Percentiles rank a stretch among this genome's conserved stretches.
These are phyloP conservation scores for Rhododendron williamsianum DNA, from an alignment of 148 eudicot genomes.

Conservation along the genomic window DNA sequence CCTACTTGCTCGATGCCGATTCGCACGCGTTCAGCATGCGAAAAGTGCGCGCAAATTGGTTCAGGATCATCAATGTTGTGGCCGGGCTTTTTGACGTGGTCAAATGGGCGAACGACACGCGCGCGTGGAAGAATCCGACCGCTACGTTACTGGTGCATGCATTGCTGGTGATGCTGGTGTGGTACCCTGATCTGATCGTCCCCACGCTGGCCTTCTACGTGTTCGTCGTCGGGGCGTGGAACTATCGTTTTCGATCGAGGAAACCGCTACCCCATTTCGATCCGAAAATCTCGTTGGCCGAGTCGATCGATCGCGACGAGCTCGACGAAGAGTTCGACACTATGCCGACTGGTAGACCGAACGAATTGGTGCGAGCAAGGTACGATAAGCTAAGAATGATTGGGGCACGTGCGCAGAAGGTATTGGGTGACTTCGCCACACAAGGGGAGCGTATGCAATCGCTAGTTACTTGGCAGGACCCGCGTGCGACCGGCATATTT, in stretches of 20 bases:
- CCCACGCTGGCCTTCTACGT: slow-evolving; percentile 80
- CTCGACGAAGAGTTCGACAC: slow-evolving; percentile 84
- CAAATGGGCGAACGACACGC: slow-evolving; percentile 78
- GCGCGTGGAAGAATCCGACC: slow-evolving; percentile 87
- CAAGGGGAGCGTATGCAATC: slow-evolving; percentile 84
- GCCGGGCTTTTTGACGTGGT: slow-evolving; percentile 61
- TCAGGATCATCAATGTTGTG: slow-evolving; percentile 58
- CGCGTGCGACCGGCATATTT: slow-evolving; percentile 85
- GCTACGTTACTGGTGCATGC: slow-evolving; percentile 85
- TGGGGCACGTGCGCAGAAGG: slow-evolving; percentile 69
- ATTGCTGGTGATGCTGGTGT: slow-evolving; percentile 71
- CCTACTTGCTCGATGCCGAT: slow-evolving; percentile 67
- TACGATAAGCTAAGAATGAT: slow-evolving; percentile 76
- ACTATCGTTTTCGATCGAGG: slow-evolving; percentile 57
- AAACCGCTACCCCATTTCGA: slow-evolving; percentile 68
- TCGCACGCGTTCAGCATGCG: slow-evolving; percentile 80
- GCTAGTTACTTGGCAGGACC: slow-evolving; percentile 84
- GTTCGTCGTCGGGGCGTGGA: slow-evolving; percentile 76
- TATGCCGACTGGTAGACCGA: slow-evolving; percentile 51
- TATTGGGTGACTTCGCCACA: slow-evolving; percentile 71
- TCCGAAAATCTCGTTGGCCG: slow-evolving; percentile 72
- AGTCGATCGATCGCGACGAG: slow-evolving; percentile 66
- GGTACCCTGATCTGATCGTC: slow-evolving; percentile 87
- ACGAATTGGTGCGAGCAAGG: slow-evolving; percentile 56
- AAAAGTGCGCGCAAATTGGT: slow-evolving; percentile 81